Evolutionary conservation across 257 asterid genomes (phyloP).

Genomic region (Eustoma russellianum): DNA sequence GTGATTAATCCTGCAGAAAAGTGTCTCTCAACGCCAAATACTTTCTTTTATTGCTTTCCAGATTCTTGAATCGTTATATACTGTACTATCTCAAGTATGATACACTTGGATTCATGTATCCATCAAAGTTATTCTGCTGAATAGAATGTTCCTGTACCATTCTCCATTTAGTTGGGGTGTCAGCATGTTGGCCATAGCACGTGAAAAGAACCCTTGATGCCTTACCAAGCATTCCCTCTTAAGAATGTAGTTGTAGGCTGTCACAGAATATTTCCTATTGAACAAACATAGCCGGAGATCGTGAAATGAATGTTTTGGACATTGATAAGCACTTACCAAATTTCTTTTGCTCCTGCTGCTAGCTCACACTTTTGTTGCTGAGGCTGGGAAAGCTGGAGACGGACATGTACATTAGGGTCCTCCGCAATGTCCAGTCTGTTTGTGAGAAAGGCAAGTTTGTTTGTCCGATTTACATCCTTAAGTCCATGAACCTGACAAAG

Average conservation of each 20-base stretch:
- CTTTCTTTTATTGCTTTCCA: no score
- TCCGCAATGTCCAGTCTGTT: constrained; percentile 37
- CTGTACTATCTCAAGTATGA: no score
- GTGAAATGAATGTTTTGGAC: neutral
- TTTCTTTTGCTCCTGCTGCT: constrained; percentile 23
- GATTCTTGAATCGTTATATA: no score
- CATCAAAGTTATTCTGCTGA: no score
- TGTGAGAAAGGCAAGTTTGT: constrained; percentile 23
- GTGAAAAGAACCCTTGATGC: neutral
- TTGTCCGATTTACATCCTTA: constrained; percentile 32
- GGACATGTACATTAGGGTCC: constrained; percentile 38
- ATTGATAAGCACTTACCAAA: constrained; percentile 33
- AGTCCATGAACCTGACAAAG: constrained; percentile 44
- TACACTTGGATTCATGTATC: no score
- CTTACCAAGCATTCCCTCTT: neutral
- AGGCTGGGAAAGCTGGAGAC: constrained; percentile 81
- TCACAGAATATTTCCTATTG: neutral
- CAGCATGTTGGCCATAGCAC: no score
- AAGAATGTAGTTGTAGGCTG: constrained; percentile 13
- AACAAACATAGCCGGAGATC: neutral
- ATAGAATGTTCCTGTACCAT: no score
- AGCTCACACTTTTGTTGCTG: constrained; percentile 36
- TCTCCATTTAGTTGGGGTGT: no score
- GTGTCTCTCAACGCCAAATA: no score
- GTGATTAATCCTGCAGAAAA: no score